Evolutionary conservation across 1,284 basidiomycete genomes (phyloP).

Genomic region (Rhodotorula sp.): DNA sequence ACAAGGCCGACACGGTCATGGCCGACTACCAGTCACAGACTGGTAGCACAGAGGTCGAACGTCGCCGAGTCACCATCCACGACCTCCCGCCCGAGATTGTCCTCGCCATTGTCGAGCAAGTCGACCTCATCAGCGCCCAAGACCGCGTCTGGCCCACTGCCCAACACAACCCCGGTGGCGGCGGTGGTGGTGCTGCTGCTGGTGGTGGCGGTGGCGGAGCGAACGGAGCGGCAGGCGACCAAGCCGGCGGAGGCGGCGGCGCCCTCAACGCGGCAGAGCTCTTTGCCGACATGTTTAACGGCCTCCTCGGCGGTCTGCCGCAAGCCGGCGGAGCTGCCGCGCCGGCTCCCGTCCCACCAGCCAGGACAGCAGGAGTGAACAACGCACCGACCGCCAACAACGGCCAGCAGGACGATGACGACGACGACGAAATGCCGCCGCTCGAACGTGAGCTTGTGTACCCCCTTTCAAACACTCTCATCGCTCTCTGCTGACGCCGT

Average conservation of each 20-base stretch:
- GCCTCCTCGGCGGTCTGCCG: background rate
- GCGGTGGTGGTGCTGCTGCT: background rate
- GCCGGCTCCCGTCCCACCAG: background rate
- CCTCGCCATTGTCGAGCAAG: slow-evolving; percentile 25
- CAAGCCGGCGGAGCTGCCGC: background rate
- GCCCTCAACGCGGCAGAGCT: background rate
- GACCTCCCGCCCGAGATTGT: slow-evolving; percentile 35
- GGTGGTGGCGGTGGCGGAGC: background rate
- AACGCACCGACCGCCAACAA: background rate
- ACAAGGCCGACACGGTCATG: background rate
- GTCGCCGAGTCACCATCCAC: slow-evolving; percentile 6
- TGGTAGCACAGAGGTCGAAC: background rate
- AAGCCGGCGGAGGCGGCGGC: background rate
- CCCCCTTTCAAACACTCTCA: background rate
- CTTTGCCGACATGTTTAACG: background rate
- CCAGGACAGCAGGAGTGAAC: background rate
- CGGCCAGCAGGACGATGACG: background rate
- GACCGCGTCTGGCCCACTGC: background rate
- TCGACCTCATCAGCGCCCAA: slow-evolving; percentile 1
- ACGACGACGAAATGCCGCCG: slow-evolving; percentile 20
- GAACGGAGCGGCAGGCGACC: background rate
- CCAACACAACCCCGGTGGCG: background rate
- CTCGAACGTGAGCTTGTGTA: slow-evolving; percentile 9
- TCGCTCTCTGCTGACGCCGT: background rate
- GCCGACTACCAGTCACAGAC: background rate